Evolutionary conservation across 768 basidiomycete species (phyloP).

Genomic region (Kwoniella bestiolae): DNA sequence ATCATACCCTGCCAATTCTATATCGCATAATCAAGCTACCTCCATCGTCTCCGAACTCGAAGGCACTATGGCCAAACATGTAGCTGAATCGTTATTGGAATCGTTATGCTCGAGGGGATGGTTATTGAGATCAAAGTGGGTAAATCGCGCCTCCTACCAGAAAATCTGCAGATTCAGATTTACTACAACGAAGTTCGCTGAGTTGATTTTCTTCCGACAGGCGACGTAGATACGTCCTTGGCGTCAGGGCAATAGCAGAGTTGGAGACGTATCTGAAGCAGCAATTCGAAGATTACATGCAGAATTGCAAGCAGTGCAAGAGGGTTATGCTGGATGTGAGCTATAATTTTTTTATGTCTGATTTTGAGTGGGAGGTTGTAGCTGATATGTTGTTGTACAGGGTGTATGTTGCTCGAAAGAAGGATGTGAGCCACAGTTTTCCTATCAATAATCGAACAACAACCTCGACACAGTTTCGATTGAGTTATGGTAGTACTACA

Average conservation of each 20-base stretch:
- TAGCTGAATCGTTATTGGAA: slow-evolving; percentile 38
- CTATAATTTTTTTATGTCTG: neutral
- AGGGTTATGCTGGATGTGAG: slow-evolving; percentile 48
- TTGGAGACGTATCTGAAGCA: slow-evolving; percentile 42
- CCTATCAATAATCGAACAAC: too few species aligned
- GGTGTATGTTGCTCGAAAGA: slow-evolving; percentile 33
- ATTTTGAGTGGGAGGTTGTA: neutral
- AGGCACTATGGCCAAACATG: slow-evolving; percentile 36
- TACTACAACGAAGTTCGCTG: too few species aligned
- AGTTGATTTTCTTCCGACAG: slow-evolving; percentile 25
- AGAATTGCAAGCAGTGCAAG: slow-evolving; percentile 43
- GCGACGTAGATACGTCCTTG: slow-evolving; percentile 45
- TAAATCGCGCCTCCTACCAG: neutral
- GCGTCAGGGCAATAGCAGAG: slow-evolving; percentile 43
- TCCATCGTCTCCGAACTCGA: slow-evolving; percentile 20
- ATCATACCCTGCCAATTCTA: slow-evolving; percentile 54
- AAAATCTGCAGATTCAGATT: too few species aligned
- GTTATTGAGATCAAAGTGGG: slow-evolving; percentile 50
- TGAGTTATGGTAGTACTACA: too few species aligned
- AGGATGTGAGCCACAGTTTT: slow-evolving; percentile 27
- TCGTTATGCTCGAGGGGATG: slow-evolving; percentile 51
- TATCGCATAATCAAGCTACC: slow-evolving; percentile 43
- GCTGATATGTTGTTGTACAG: slow-evolving; percentile 22
- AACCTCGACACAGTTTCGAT: too few species aligned
- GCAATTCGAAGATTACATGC: slow-evolving; percentile 43